A percentile compares a stretch with the other conserved stretches of the same genome.
Conservation (phyloP, 2,329 filamentous ascomycete genomes). For the Eurotiales sp. region DNA sequence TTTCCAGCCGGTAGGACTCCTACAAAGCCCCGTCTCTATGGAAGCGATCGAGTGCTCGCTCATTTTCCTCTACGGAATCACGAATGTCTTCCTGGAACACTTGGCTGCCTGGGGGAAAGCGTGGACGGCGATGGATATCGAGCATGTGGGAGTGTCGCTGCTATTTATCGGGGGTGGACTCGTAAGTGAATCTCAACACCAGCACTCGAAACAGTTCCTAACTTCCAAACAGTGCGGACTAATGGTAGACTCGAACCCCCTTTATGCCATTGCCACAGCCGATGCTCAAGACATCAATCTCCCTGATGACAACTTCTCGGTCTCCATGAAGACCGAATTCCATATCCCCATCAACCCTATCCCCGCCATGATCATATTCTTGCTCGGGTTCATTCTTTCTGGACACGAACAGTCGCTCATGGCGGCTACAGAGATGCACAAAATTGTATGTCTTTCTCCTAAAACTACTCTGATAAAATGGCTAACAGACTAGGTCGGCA, state of each 20-base stretch:
- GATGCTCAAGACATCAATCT: too few relatives aligned
- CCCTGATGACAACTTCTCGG: too few relatives aligned
- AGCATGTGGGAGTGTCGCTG: slow-evolving; percentile 87
- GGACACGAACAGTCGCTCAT: not conserved
- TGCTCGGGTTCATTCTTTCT: not conserved
- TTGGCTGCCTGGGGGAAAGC: slow-evolving; percentile 65
- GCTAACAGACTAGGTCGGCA: not conserved
- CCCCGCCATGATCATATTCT: slow-evolving; percentile 43
- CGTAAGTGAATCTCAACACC: too few relatives aligned
- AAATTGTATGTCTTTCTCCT: not conserved
- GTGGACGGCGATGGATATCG: slow-evolving; percentile 77
- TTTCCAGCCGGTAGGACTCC: slow-evolving; percentile 63
- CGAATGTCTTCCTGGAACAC: slow-evolving; percentile 91
- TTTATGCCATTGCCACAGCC: too few relatives aligned
- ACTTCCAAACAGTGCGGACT: too few relatives aligned
- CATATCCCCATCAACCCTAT: slow-evolving; percentile 52
- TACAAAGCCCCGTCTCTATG: slow-evolving; percentile 47
- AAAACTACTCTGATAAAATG: not conserved
- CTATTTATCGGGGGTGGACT: slow-evolving; percentile 90
- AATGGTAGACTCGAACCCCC: too few relatives aligned
- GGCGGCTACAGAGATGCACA: not conserved
- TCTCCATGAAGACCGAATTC: slow-evolving; percentile 59
- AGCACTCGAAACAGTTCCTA: too few relatives aligned
- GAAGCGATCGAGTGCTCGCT: slow-evolving; percentile 87
- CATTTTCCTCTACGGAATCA: slow-evolving; percentile 83